These are phyloP conservation scores for Vitis cinerea DNA, from an alignment of 164 flowering plant species.

Conservation along the genomic window DNA sequence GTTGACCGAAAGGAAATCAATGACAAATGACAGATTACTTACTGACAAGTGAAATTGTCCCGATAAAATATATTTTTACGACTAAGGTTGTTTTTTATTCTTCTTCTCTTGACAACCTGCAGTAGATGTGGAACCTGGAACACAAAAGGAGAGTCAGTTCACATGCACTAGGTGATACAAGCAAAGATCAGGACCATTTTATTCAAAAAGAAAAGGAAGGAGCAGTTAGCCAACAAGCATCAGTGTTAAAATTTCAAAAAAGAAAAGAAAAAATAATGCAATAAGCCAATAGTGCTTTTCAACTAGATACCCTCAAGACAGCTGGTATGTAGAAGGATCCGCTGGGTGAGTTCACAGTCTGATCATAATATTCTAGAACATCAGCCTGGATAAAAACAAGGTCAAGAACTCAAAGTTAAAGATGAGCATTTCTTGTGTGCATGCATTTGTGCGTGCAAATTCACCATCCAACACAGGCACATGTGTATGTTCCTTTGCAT, in stretches of 20 bases:
- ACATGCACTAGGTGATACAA: neutral
- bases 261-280: neutral
- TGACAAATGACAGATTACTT: constrained; percentile 30
- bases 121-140: constrained; percentile 78
- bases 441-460: neutral
- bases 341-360: constrained; percentile 77
- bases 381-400: constrained; percentile 69
- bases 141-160: constrained; percentile 6
- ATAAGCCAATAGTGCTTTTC: neutral
- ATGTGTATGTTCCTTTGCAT: no score
- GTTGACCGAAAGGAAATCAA: neutral
- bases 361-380: constrained; percentile 94
- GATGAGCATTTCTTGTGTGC: neutral
- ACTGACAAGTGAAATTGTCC: constrained; percentile 77
- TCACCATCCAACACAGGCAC: no score
- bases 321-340: constrained; percentile 95
- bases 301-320: constrained; percentile 77
- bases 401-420: constrained; percentile 14
- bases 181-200: neutral
- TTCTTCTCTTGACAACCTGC: constrained; percentile 73
- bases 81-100: constrained; percentile 51
- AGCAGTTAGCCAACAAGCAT: neutral
- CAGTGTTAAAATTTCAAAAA: neutral
- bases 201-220: neutral
- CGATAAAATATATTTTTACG: constrained; percentile 66